Percentiles rank a stretch among this genome's conserved stretches.
Evolutionary conservation across 768 basidiomycete genomes (phyloP).

Genomic region (Trametes gibbosa): DNA sequence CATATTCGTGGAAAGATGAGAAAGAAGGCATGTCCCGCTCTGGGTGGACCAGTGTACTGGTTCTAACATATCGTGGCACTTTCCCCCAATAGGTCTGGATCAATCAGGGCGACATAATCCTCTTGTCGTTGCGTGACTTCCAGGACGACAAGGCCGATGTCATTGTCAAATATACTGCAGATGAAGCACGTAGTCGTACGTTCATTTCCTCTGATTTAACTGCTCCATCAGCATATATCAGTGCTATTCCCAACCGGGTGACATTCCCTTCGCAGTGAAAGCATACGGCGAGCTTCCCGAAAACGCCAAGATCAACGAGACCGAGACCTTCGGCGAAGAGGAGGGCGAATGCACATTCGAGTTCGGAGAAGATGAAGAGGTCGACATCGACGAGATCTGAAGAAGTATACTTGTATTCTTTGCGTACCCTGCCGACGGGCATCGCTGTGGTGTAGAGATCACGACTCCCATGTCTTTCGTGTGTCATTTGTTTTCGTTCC

Average conservation of each 20-base stretch:
- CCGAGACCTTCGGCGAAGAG: conserved; percentile 88
- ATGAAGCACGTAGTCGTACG: conserved; percentile 82
- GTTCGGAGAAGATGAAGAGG: conserved; percentile 84
- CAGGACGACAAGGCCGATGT: conserved; percentile 99
- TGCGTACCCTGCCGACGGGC: background rate
- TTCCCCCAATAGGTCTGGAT: conserved; percentile 84
- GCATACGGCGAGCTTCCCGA: conserved; percentile 97
- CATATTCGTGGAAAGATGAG: conserved; percentile 99
- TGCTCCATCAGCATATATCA: background rate
- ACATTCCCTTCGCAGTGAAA: conserved; percentile 59
- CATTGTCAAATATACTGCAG: conserved; percentile 97
- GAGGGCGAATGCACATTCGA: conserved; percentile 88
- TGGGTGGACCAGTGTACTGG: too few species aligned
- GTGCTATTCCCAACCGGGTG: background rate
- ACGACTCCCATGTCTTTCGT: background rate
- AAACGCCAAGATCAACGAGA: conserved; percentile 96
- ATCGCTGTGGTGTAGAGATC: conserved; percentile 8
- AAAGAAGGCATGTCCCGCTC: conserved; percentile 74
- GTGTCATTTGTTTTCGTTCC: background rate
- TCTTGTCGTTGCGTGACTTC: conserved; percentile 95
- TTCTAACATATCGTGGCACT: background rate
- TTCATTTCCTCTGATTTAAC: conserved; percentile 14
- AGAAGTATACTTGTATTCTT: conserved; percentile 27
- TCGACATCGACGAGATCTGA: conserved; percentile 90
- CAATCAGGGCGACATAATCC: conserved; percentile 95